Evolutionary conservation across 768 basidiomycete genomes (phyloP).

Genomic region (Agaricus subrufescens): DNA sequence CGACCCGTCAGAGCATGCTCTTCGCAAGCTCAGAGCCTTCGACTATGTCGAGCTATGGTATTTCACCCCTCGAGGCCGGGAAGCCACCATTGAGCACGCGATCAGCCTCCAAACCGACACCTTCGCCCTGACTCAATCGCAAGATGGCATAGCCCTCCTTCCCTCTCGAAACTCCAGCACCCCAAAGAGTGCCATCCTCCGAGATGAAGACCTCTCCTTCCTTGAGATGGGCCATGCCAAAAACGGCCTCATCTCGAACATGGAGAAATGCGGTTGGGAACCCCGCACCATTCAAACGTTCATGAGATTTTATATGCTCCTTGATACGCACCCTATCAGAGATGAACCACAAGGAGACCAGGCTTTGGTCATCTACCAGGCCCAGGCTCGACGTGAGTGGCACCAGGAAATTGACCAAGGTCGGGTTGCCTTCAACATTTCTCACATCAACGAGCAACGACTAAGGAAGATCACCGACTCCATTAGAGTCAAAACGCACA

Average conservation of each 20-base stretch:
- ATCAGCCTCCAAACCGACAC: not conserved
- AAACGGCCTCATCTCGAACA: not conserved
- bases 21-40: conserved; percentile 10
- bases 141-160: not conserved
- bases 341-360: conserved; percentile 2
- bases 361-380: conserved; percentile 10
- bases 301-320: not conserved
- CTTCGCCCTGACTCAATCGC: not conserved
- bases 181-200: not conserved
- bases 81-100: not conserved
- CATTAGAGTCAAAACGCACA: too few relatives aligned
- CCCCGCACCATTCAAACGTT: not conserved
- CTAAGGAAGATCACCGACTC: too few relatives aligned
- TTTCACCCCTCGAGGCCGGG: conserved; percentile 12
- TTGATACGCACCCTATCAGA: not conserved
- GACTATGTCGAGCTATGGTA: conserved; percentile 12
- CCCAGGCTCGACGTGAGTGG: conserved; percentile 11
- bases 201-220: not conserved
- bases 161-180: not conserved
- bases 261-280: not conserved
- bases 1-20: not conserved
- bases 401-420: conserved; percentile 1
- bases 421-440: too few relatives aligned
- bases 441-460: too few relatives aligned
- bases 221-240: not conserved